These are phyloP conservation scores for Pholiota adiposa DNA, from an alignment of 1,284 basidiomycete species.

Conservation along the genomic window DNA sequence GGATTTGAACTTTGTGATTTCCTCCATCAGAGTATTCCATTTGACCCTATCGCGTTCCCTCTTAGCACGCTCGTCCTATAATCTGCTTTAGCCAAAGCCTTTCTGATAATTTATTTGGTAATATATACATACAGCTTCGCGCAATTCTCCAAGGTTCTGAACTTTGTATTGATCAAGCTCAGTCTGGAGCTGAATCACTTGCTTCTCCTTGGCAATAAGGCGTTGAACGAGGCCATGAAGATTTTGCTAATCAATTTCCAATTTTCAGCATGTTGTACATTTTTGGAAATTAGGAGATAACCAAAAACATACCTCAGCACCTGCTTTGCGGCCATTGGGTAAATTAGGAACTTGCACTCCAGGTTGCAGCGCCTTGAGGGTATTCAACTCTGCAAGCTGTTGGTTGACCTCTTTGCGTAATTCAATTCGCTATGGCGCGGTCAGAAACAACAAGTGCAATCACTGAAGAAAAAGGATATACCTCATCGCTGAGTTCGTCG, in stretches of 20 bases:
- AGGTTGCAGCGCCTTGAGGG: constrained; percentile 59
- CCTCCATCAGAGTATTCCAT: constrained; percentile 77
- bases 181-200: constrained; percentile 74
- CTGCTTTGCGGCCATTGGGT: constrained; percentile 46
- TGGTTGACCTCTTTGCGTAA: constrained; percentile 60
- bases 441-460: neutral
- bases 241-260: constrained; percentile 43
- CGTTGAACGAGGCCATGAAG: constrained; percentile 83
- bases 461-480: constrained; percentile 27
- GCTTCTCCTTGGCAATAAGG: constrained; percentile 83
- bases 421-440: constrained; percentile 45
- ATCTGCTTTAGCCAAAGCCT: neutral
- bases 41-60: constrained; percentile 77
- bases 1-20: constrained; percentile 73
- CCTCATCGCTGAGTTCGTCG: constrained; percentile 69
- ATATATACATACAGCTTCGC: constrained; percentile 56
- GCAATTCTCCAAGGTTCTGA: constrained; percentile 57
- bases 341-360: constrained; percentile 37
- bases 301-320: constrained; percentile 48
- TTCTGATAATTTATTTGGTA: neutral
- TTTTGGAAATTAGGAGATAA: too few relatives aligned
- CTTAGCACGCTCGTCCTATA: constrained; percentile 77
- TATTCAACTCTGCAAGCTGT: constrained; percentile 69
- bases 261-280: too few relatives aligned
- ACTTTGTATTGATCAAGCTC: constrained; percentile 70